phyloP scores from a whole-genome alignment of 225 moss, liverwort and hornwort species.

The Physcomitrellopsis africana region DNA sequence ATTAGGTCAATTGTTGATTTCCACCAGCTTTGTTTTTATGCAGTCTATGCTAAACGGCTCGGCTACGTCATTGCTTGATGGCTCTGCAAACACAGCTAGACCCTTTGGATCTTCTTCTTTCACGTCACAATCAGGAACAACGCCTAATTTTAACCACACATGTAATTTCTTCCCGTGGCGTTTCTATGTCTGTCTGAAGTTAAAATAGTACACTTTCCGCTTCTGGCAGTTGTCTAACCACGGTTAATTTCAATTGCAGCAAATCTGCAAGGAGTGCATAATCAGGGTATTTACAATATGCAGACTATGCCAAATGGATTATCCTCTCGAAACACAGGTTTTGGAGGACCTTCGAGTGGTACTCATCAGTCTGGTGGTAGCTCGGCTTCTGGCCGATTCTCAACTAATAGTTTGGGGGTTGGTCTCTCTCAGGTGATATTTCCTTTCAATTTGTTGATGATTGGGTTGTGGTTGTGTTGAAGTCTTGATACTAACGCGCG shows the following conservation, averaged over 20 bases:
- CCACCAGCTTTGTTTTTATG: constrained; percentile 32
- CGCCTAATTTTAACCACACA: constrained; percentile 89
- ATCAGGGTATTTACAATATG: constrained; percentile 84
- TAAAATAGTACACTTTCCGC: not conserved
- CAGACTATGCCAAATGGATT: constrained; percentile 84
- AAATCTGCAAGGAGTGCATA: constrained; percentile 84
- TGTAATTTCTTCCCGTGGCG: constrained; percentile 39
- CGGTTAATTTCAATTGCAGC: constrained; percentile 50
- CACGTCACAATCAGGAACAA: constrained; percentile 75
- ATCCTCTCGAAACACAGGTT: constrained; percentile 78
- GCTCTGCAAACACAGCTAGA: constrained; percentile 82
- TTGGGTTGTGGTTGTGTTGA: constrained; percentile 13
- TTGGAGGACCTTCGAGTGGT: constrained; percentile 86
- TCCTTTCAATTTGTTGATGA: constrained; percentile 11
- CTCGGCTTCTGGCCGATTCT: constrained; percentile 79
- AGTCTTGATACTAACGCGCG: not conserved
- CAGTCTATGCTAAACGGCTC: constrained; percentile 99
- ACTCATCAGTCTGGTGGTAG: constrained; percentile 78
- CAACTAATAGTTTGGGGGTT: constrained; percentile 75
- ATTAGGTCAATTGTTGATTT: not conserved
- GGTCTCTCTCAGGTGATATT: constrained; percentile 84
- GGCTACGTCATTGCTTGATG: constrained; percentile 84
- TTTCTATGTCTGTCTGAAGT: constrained; percentile 6
- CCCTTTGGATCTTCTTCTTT: constrained; percentile 82
- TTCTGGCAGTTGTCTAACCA: not conserved